These are phyloP conservation scores for Logfia minima DNA, from an alignment of 129 eudicot species.

Conservation along the genomic window DNA sequence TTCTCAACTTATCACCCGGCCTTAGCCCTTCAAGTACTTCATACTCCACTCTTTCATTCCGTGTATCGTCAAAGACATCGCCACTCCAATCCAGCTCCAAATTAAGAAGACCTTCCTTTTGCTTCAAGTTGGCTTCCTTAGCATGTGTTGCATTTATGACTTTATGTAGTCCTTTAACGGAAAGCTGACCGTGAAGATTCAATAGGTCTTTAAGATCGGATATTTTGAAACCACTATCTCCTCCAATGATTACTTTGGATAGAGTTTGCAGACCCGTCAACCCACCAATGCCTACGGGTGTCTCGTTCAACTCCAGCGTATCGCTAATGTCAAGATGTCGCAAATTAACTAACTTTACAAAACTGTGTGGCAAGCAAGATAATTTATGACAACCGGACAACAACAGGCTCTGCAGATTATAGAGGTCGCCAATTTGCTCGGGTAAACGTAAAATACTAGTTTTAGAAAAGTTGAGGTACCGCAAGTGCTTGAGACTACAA, in stretches of 20 bases:
- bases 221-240: constrained; percentile 26
- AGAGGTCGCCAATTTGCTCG: constrained; percentile 27
- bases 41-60: not conserved
- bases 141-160: constrained; percentile 36
- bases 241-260: constrained; percentile 31
- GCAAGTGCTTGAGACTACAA: constrained; percentile 31
- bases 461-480: constrained; percentile 34
- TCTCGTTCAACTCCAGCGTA: constrained; percentile 35
- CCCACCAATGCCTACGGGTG: constrained; percentile 43
- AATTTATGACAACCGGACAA: constrained; percentile 28
- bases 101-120: constrained; percentile 31
- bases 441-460: constrained; percentile 34
- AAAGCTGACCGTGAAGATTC: constrained; percentile 37
- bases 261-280: constrained; percentile 42
- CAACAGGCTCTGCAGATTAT: constrained; percentile 41
- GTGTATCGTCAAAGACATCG: too few species aligned
- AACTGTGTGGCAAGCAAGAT: constrained; percentile 26
- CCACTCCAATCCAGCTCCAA: constrained; percentile 43
- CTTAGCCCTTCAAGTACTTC: constrained; percentile 4
- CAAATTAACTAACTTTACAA: constrained; percentile 30
- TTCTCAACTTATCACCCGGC: not conserved
- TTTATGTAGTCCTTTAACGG: constrained; percentile 40
- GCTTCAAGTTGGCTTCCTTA: constrained; percentile 38
- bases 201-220: constrained; percentile 30
- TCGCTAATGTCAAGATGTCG: constrained; percentile 45